Conservation (phyloP, 176 grass and related monocot species). For the Oryza meridionalis region DNA sequence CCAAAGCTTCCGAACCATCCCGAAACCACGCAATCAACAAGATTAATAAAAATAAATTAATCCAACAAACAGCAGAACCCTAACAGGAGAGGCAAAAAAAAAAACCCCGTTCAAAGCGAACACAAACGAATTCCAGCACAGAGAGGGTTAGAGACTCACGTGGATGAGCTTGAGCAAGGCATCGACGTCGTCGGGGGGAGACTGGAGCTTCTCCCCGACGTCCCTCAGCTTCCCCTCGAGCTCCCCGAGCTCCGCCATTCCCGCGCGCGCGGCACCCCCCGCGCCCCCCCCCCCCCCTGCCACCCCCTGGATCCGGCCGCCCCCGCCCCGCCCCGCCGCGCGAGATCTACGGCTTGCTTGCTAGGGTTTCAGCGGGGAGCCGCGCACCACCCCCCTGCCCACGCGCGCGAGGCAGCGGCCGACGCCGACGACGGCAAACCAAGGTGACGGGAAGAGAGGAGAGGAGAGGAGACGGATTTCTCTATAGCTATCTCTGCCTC, state of each 20-base stretch:
- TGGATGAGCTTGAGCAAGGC: slow-evolving; percentile 62
- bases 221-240: slow-evolving; percentile 46
- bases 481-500: background rate
- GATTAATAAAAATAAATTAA: background rate
- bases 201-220: slow-evolving; percentile 50
- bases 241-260: slow-evolving; percentile 38
- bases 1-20: background rate
- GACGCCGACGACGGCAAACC: background rate
- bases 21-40: slow-evolving; percentile 10
- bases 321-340: background rate
- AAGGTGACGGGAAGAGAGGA: slow-evolving; percentile 10
- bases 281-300: background rate
- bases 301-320: slow-evolving; percentile 25
- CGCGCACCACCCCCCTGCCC: background rate
- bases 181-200: slow-evolving; percentile 41
- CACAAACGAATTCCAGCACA: background rate
- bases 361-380: slow-evolving; percentile 56
- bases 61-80: background rate
- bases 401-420: background rate
- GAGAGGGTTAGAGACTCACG: slow-evolving; percentile 41
- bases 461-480: background rate
- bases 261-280: background rate
- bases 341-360: slow-evolving; percentile 43
- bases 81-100: background rate
- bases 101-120: background rate